A percentile compares a stretch with the other conserved stretches of the same genome.
Conservation (phyloP, 305 asterid genomes). For the Euphrasia arctica region DNA sequence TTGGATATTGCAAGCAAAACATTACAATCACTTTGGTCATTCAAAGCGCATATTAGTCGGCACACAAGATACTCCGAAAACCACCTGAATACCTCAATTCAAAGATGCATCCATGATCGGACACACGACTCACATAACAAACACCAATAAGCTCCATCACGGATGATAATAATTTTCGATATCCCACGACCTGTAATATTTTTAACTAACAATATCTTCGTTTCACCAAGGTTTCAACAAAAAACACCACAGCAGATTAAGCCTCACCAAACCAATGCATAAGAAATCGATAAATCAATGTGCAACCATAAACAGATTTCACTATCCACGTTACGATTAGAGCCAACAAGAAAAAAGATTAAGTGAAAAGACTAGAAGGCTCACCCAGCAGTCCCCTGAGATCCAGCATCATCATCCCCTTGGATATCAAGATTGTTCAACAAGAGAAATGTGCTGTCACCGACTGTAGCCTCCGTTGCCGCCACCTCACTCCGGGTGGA, state of each 20-base stretch:
- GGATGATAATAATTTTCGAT: slow-evolving; percentile 1
- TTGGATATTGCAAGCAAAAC: slow-evolving; percentile 5
- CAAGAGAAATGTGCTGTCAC: slow-evolving; percentile 54
- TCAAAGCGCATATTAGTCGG: slow-evolving; percentile 4
- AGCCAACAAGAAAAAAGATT: slow-evolving; percentile 7
- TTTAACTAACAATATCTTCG: background rate
- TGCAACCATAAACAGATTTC: slow-evolving; percentile 9
- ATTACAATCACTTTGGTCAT: slow-evolving; percentile 3
- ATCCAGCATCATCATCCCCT: slow-evolving; percentile 89
- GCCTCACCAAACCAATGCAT: background rate
- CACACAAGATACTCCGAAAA: slow-evolving; percentile 3
- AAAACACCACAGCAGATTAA: slow-evolving; percentile 14
- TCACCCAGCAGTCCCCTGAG: slow-evolving; percentile 84
- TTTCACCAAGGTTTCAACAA: background rate
- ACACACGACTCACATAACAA: slow-evolving; percentile 17
- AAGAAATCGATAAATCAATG: background rate
- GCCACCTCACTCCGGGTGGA: slow-evolving; percentile 86
- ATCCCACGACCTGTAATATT: background rate
- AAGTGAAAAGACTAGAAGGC: slow-evolving; percentile 26
- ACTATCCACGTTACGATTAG: slow-evolving; percentile 4
- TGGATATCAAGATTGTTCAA: slow-evolving; percentile 71
- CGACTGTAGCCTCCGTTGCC: slow-evolving; percentile 60
- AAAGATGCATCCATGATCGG: slow-evolving; percentile 2
- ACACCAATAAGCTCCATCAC: slow-evolving; percentile 19
- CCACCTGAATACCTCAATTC: background rate